A percentile compares a stretch with the other conserved stretches of the same genome.
Evolutionary conservation across 306 rosid species (phyloP).

Genomic region (Cicer cuneatum): DNA sequence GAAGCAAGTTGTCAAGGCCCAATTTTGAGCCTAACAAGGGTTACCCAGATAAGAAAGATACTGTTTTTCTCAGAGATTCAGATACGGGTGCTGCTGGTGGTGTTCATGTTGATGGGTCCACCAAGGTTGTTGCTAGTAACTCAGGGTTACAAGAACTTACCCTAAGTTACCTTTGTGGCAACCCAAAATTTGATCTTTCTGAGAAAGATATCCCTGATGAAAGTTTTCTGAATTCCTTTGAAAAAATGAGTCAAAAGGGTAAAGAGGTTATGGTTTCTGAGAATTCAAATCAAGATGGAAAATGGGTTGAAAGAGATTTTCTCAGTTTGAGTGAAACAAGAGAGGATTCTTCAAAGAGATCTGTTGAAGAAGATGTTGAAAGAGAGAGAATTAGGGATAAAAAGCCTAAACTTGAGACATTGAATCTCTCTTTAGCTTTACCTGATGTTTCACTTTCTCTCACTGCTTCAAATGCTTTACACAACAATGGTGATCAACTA

Average conservation of each 20-base stretch:
- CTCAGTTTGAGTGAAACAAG: constrained; percentile 72
- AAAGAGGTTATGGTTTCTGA: constrained; percentile 65
- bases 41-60: constrained; percentile 53
- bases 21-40: constrained; percentile 53
- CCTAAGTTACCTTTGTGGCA: constrained; percentile 84
- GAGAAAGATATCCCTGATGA: constrained; percentile 63
- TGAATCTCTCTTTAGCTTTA: constrained; percentile 87
- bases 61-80: constrained; percentile 57
- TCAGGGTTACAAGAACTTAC: constrained; percentile 81
- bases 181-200: constrained; percentile 56
- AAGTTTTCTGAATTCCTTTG: constrained; percentile 57
- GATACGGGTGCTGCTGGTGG: constrained; percentile 33
- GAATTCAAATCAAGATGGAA: constrained; percentile 62
- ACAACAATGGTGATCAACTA: constrained; percentile 62
- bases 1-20: constrained; percentile 69
- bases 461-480: constrained; percentile 82
- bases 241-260: constrained; percentile 64
- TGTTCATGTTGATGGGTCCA: constrained; percentile 31
- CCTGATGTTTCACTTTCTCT: constrained; percentile 91
- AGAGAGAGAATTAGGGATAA: constrained; percentile 67
- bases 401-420: constrained; percentile 81
- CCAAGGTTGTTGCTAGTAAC: constrained; percentile 31
- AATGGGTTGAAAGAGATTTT: constrained; percentile 95
- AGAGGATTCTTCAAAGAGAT: constrained; percentile 74
- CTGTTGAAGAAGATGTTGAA: constrained; percentile 65